Percentiles rank a stretch among this genome's conserved stretches.
These are phyloP conservation scores for Sphaerulina populicola DNA, from an alignment of 2,329 filamentous ascomycete species.

Conservation along the genomic window DNA sequence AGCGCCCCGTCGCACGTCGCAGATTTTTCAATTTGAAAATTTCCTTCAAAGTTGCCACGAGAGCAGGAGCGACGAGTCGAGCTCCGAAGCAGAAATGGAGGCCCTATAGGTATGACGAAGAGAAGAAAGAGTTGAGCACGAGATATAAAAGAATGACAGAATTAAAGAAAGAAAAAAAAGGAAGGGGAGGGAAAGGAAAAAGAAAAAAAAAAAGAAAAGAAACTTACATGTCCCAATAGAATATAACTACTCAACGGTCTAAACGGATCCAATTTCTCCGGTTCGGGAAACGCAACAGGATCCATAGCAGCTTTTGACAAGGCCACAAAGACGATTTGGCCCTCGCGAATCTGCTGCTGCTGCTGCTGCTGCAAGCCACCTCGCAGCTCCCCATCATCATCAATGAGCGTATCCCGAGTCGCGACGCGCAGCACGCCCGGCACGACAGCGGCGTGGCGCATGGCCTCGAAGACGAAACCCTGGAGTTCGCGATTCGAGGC, in stretches of 20 bases:
- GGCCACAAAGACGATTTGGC: constrained; percentile 39
- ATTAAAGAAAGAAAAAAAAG: no score
- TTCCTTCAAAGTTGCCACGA: constrained; percentile 39
- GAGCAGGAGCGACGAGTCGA: constrained; percentile 33
- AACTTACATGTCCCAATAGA: constrained; percentile 29
- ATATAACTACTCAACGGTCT: constrained; percentile 36
- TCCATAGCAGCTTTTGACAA: constrained; percentile 40
- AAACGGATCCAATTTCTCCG: constrained; percentile 39
- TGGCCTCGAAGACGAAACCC: constrained; percentile 49
- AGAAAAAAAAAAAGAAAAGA: no score
- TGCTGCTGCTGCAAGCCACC: no score
- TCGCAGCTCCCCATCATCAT: constrained; percentile 39
- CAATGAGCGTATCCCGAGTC: constrained; percentile 36
- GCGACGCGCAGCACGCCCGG: constrained; percentile 47
- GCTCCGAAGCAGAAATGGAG: constrained; percentile 39
- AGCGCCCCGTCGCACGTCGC: constrained; percentile 33
- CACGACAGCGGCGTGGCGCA: constrained; percentile 46
- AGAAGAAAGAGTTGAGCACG: no score
- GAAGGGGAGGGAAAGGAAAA: neutral
- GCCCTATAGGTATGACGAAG: no score
- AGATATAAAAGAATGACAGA: no score
- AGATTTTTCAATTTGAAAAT: constrained; percentile 42
- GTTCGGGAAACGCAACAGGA: constrained; percentile 35
- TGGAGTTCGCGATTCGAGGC: constrained; percentile 42
- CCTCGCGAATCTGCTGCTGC: constrained; percentile 37